Base-by-base conservation (phyloP, 768 basidiomycete species). In the Sporobolomyces pararoseus region DNA sequence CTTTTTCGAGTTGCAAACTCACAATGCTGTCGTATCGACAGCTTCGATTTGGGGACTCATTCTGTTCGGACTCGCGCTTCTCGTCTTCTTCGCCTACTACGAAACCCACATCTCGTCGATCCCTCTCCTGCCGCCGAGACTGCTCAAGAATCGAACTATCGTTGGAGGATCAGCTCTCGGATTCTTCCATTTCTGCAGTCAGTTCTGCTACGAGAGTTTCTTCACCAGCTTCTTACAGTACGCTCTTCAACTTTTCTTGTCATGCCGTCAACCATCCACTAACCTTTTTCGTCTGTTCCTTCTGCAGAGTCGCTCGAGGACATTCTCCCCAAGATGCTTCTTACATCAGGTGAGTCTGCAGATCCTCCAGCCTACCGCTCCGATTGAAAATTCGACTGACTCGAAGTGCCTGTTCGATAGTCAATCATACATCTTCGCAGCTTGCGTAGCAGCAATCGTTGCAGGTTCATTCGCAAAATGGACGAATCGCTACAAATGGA, bases 171-270 rank as follows among this genome's bases (percentile, higher is more conserved):
- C 65, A 14, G 21, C 44, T 4, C 65, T 77, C 29, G 76, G 76
- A 0, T 70, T 76, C 62, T 76, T 73, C 55, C 75, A 76, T 60
- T 77, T 77, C 61, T 35, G 53, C 62, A 65, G 63, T 31, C 75
- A 75, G 59, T 75, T 67, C 72, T 68, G 59, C 65, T 77, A 76
- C 68, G 75, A 76, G 57, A 73, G 71, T 39, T 77, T 76, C 70
- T 77, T 77, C 34, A 76, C 76, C 29, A 71, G 68, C 32, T 77
- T 75, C 63, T 35, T 77, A 6, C 76, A 77, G 72, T 72, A 32
- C 66, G 71, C 42, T 39, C 7, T 29, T 4, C 37, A 9, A 39
- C 19, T 14, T 21, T 27, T 17, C 29, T 25, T 23, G n/a, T 21
- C 46, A 12, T 47, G 14, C 23, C 57, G 57, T 7, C 7, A 3